Base-by-base conservation (phyloP, 257 asterid species). In the Capsicum chinense region DNA sequence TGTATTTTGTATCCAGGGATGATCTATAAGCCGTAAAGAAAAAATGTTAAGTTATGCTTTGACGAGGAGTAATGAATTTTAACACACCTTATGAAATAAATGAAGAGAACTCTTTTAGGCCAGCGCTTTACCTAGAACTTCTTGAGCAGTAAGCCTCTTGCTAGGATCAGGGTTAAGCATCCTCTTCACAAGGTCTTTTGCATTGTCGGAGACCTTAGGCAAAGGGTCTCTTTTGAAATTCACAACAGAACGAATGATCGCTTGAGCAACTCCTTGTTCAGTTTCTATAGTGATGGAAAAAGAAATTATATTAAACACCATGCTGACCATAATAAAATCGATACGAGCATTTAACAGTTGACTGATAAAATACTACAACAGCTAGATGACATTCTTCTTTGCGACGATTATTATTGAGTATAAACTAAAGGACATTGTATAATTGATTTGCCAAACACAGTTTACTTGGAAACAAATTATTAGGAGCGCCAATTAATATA, bases 231-330 rank as follows among this genome's bases (percentile, higher is more conserved):
- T 86, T 84, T 83, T 88, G 82, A 90, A 90, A 79, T 90, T 90
- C 6, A 90, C 92, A 66, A 85, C 87, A 5, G 92, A 90, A 71
- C 91, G 86, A 79, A 90, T 90, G 83, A 90, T 90, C 48, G 92
- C 91, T 76, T 85, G 88, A 76, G 92, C 92, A 86, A 90, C 91
- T 82, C 90, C 92, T 88, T 90, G 92, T 85, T 90, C 92, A 86
- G 91, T 90, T 85, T 88, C 92, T 88, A 89, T 37, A 81, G 39
- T 9, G 76, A 70, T 13, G 21, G n/a, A 48, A 64, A 79, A 79
- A 56, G 68, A 54, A 79, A 35, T 9, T 19, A 33, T 21, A 54
- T 14, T 26, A 21, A 50, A 7, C 35, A 44, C 56, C 57, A 44
- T 70, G 37, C 57, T 15, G 37, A 70, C 79, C 56, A 44, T 70